Conservation (phyloP, 106 monocot species). For the Allium sativum region DNA sequence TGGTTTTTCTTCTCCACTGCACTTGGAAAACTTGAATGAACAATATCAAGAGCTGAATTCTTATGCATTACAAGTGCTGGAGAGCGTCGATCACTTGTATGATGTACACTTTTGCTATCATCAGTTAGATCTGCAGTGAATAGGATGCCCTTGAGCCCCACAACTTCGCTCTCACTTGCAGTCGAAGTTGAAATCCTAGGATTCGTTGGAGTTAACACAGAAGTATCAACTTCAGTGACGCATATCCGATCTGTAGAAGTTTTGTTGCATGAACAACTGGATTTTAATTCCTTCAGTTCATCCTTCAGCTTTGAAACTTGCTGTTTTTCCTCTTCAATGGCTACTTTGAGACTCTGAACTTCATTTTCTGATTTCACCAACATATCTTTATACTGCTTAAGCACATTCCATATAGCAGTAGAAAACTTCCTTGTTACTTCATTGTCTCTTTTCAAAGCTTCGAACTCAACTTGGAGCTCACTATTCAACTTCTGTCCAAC, state of each 20-base stretch:
- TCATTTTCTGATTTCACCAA: conserved; percentile 43
- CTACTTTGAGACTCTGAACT: conserved; percentile 19
- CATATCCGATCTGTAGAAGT: background rate
- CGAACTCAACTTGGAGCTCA: conserved; percentile 19
- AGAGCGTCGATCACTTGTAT: background rate
- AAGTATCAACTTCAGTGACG: no score
- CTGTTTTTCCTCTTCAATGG: conserved; percentile 12
- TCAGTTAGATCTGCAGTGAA: background rate
- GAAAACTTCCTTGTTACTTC: conserved; percentile 49
- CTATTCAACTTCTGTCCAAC: background rate
- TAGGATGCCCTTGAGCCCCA: conserved; percentile 8
- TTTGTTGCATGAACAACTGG: conserved; percentile 16
- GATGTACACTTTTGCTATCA: background rate
- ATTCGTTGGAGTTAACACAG: background rate
- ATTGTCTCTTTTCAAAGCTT: conserved; percentile 32
- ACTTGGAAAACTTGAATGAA: conserved; percentile 7
- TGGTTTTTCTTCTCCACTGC: background rate
- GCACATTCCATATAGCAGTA: conserved; percentile 55
- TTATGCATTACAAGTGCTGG: background rate
- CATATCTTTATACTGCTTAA: conserved; percentile 59
- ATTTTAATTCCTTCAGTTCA: conserved; percentile 25
- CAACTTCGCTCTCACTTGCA: background rate
- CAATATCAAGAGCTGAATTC: background rate
- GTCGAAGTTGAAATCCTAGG: background rate
- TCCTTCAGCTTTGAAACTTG: conserved; percentile 23